These are phyloP conservation scores for Lentinula boryana DNA, from an alignment of 768 basidiomycete genomes.

Conservation along the genomic window DNA sequence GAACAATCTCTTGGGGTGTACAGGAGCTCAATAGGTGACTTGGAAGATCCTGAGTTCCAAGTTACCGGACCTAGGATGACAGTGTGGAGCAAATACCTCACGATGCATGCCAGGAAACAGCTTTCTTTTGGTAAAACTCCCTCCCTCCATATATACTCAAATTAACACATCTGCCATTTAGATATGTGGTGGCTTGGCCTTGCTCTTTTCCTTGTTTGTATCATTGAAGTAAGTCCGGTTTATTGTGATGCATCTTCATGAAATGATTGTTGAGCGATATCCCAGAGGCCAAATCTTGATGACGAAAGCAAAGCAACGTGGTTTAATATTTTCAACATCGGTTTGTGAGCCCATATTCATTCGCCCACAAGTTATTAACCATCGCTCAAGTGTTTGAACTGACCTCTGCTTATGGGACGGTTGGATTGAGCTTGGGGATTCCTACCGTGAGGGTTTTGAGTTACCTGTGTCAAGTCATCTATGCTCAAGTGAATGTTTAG, in stretches of 20 bases:
- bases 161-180: slow-evolving; percentile 20
- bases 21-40: slow-evolving; percentile 41
- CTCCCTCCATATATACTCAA: neutral
- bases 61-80: slow-evolving; percentile 43
- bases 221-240: slow-evolving; percentile 67
- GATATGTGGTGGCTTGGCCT: slow-evolving; percentile 96
- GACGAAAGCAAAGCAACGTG: slow-evolving; percentile 48
- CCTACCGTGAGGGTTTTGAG: slow-evolving; percentile 48
- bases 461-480: neutral
- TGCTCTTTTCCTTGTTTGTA: slow-evolving; percentile 85
- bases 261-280: neutral
- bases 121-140: slow-evolving; percentile 76
- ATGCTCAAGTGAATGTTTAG: slow-evolving; percentile 29
- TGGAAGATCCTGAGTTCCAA: slow-evolving; percentile 37
- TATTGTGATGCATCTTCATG: neutral
- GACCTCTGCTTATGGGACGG: slow-evolving; percentile 82
- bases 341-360: slow-evolving; percentile 32
- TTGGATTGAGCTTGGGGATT: slow-evolving; percentile 88
- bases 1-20: slow-evolving; percentile 87
- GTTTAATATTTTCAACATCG: slow-evolving; percentile 81
- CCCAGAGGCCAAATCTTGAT: slow-evolving; percentile 52
- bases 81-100: slow-evolving; percentile 72
- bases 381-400: slow-evolving; percentile 68
- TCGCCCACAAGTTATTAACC: neutral
- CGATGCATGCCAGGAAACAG: slow-evolving; percentile 80